Evolutionary conservation across 2,329 filamentous ascomycete species (phyloP), one percentile per base, ranked within the genome.

Genomic region (Aspergillus sp.): DNA sequence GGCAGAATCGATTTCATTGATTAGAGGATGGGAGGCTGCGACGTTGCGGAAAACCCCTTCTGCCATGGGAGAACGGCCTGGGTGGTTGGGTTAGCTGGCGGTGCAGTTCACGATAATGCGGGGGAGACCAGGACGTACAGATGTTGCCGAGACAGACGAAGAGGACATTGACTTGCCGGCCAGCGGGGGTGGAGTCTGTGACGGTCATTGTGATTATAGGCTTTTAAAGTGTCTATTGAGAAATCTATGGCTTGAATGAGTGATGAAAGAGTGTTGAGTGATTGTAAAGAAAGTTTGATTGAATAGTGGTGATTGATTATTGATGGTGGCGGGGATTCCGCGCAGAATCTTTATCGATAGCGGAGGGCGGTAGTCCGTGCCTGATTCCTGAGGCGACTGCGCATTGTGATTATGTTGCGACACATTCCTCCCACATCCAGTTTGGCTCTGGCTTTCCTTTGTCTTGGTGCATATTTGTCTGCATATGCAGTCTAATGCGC

Each of bases 121-220:
- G 27, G n/a, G n/a, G 17, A 21, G 47, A 55, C 48, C 54, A 58
- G 17, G 54, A 60, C 75, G 54, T 71, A 85, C 92, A 99, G 72
- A 98, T 98, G 78, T 99, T 99, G 75, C 95, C 95, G 36, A 98
- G 84, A 78, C 95, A 99, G 68, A 98, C 94, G 74, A 98, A 98
- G 55, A 98, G 86, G 39, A 98, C 90, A 2, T 89, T 92, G 57
- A 91, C 72, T 38, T 71, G 70, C 27, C 61, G 61, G 44, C 32
- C 52, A 15, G 65, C 53, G 2, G 68, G 57, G 25, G 59, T 36
- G 2, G 48, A 53, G n/a, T 63, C 55, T 39, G 60, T 58, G 23
- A 66, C 55, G 3, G 71, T 52, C 71, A 75, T 73, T 44, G 21
- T 64, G 36, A 27, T 25, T 47, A 8, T 27, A 17, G 11, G 15